phyloP scores from a whole-genome alignment of 768 basidiomycete species.

The Rhizopogon salebrosus region DNA sequence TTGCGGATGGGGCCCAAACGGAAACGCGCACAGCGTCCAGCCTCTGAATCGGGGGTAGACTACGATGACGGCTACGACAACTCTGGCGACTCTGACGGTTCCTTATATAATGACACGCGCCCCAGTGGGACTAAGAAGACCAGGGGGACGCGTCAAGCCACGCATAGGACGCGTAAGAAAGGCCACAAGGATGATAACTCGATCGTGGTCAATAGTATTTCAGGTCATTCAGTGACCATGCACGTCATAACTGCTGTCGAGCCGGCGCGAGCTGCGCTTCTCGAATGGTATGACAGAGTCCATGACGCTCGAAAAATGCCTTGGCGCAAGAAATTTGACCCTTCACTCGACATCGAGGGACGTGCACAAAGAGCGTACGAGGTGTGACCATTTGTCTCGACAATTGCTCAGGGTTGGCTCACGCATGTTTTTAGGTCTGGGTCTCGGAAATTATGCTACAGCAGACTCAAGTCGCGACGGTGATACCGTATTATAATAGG shows the following conservation, averaged over 20 bases:
- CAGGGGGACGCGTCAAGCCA: constrained; percentile 13
- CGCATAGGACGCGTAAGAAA: constrained; percentile 13
- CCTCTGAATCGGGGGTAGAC: constrained; percentile 9
- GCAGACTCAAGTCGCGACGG: constrained; percentile 90
- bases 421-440: constrained; percentile 55
- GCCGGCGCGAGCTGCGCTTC: constrained; percentile 44
- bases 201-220: background rate
- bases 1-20: constrained; percentile 25
- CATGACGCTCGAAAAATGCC: constrained; percentile 79
- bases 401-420: background rate
- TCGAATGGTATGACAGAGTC: constrained; percentile 67
- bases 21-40: constrained; percentile 11
- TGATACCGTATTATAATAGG: constrained; percentile 87
- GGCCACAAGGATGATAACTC: constrained; percentile 1
- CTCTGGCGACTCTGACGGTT: constrained; percentile 21
- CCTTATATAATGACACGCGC: constrained; percentile 12
- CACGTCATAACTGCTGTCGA: constrained; percentile 43
- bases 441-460: constrained; percentile 94
- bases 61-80: too few relatives aligned
- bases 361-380: constrained; percentile 89
- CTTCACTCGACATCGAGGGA: constrained; percentile 45
- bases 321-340: constrained; percentile 76
- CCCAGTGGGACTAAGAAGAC: background rate
- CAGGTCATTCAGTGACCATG: constrained; percentile 37
- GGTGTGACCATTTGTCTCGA: constrained; percentile 37